Conservation (phyloP, 2,329 filamentous ascomycete species). For the Rutstroemia sp. region DNA sequence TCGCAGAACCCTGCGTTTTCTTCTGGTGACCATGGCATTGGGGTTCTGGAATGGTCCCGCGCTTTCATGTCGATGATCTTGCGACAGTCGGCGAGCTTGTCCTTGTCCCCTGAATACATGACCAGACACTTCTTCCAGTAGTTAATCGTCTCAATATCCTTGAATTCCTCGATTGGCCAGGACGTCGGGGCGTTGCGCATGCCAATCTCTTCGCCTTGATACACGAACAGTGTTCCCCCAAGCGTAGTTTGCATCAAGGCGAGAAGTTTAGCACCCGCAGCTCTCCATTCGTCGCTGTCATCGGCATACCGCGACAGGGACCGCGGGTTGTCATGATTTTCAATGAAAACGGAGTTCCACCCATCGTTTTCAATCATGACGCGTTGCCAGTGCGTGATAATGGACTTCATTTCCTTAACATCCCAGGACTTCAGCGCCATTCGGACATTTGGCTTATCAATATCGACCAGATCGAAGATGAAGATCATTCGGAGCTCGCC, state of each 20-base stretch:
- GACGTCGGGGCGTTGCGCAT: slow-evolving; percentile 48
- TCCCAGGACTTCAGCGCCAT: slow-evolving; percentile 27
- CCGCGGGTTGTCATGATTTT: slow-evolving; percentile 50
- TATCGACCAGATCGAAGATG: slow-evolving; percentile 50
- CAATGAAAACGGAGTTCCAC: slow-evolving; percentile 51
- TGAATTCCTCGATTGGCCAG: slow-evolving; percentile 59
- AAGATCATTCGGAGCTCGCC: slow-evolving; percentile 66
- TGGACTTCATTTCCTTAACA: slow-evolving; percentile 35
- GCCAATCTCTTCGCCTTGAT: slow-evolving; percentile 54
- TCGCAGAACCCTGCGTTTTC: slow-evolving; percentile 52
- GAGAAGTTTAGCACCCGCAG: slow-evolving; percentile 44
- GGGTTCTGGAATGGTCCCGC: slow-evolving; percentile 63
- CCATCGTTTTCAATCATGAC: slow-evolving; percentile 44
- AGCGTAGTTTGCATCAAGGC: slow-evolving; percentile 42
- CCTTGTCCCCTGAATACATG: slow-evolving; percentile 18
- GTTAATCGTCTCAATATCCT: slow-evolving; percentile 55
- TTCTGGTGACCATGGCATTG: slow-evolving; percentile 58
- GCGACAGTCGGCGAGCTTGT: not conserved
- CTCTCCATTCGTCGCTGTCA: slow-evolving; percentile 35
- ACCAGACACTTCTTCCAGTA: slow-evolving; percentile 33
- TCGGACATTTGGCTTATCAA: not conserved
- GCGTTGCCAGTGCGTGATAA: slow-evolving; percentile 43
- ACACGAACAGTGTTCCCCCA: slow-evolving; percentile 49
- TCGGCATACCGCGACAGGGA: slow-evolving; percentile 39
- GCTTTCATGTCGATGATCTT: slow-evolving; percentile 34